Base-by-base conservation (phyloP, 176 grass and related monocot species). In the Chrysopogon serrulatus region DNA sequence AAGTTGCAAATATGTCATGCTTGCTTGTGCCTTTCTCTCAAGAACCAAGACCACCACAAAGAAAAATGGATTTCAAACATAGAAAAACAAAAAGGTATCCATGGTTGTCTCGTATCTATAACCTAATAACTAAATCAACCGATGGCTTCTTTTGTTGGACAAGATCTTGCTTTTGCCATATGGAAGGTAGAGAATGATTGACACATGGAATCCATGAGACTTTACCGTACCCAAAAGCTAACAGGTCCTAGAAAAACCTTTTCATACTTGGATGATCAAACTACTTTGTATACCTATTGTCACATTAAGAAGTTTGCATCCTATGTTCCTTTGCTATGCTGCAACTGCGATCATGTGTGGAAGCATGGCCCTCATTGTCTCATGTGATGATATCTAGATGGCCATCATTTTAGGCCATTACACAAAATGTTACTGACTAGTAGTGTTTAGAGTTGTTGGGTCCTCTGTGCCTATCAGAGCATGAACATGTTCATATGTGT, bases 131-230 rank as follows among this genome's bases (percentile, higher is more conserved):
- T 35, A 37, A 49, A 81, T 67, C 71, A 61, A 70, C 3, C 15
- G 6, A 18, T 36, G 42, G 45, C 0, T 70, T 37, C 53, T 53
- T 88, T 82, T 72, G 65, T 23, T 45, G 43, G 28, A 72, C 27
- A 77, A 56, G 44, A 65, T 82, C 41, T 77, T 65, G 42, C 78
- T 82, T 82, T 79, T 65, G 30, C 21, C 37, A 13, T 39, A 30
- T 74, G 37, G 57, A 10, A 24, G n/a, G 57, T 53, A 65, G 39
- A 72, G 39, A 82, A 74, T 74, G 44, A 68, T 59, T 80, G 87
- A 74, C 76, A 88, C 68, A 74, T 80, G 87, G 68, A 75, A 84
- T 68, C 82, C 87, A 84, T 68, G n/a, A 79, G n/a, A 54, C 47
- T 45, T 54, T 66, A 45, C 45, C 34, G 5, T 18, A 10, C 17